Conservation (phyloP, 345 rosid genomes). For the Toxicodendron radicans region DNA sequence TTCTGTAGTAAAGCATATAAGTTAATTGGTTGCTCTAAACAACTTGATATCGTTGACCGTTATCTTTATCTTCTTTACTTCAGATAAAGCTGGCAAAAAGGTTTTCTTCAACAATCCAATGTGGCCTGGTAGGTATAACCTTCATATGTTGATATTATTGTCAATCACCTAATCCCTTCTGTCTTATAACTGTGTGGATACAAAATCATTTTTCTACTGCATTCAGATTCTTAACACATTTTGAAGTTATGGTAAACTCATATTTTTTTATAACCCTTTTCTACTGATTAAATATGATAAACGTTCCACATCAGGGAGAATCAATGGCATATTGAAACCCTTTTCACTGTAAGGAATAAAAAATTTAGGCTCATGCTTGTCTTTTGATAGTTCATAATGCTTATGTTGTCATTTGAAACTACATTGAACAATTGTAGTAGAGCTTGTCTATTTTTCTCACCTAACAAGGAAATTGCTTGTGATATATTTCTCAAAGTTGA, state of each 20-base stretch:
- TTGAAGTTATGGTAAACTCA: neutral
- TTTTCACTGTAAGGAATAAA: neutral
- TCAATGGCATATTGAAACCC: neutral
- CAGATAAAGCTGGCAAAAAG: slow-evolving; percentile 54
- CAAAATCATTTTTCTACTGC: neutral
- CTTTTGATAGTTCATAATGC: slow-evolving; percentile 1
- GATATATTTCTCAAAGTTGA: neutral
- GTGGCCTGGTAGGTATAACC: slow-evolving; percentile 82
- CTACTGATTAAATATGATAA: neutral
- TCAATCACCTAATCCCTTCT: neutral
- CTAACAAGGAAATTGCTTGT: slow-evolving; percentile 4
- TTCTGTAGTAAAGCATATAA: neutral
- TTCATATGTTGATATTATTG: neutral
- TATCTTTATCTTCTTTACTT: slow-evolving; percentile 11
- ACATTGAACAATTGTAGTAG: neutral
- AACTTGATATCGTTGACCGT: slow-evolving; percentile 11
- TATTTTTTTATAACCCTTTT: neutral
- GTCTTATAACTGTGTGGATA: neutral
- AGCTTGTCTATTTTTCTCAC: neutral
- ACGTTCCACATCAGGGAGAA: neutral
- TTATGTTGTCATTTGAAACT: neutral
- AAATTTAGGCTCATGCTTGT: neutral
- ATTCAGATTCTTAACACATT: neutral
- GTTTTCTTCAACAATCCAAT: slow-evolving; percentile 93
- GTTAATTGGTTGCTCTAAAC: neutral